Evolutionary conservation across 306 rosid species (phyloP).

Genomic region (Purshia tridentata): DNA sequence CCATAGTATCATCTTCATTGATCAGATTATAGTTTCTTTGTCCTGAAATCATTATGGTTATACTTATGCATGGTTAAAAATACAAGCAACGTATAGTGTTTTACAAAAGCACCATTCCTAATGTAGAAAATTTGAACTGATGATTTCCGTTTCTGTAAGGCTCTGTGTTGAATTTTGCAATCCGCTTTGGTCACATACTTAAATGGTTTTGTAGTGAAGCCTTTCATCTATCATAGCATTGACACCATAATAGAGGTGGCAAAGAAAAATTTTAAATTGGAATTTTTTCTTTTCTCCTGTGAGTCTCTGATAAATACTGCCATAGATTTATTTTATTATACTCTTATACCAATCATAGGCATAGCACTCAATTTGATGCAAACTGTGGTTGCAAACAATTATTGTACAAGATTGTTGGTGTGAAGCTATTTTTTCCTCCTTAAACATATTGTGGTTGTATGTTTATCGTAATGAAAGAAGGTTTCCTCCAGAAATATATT

Average conservation of each 20-base stretch:
- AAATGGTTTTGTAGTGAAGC: background rate
- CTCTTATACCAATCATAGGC: background rate
- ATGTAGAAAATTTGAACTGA: background rate
- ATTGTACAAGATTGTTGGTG: background rate
- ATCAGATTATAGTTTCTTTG: constrained; percentile 1
- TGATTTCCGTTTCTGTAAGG: background rate
- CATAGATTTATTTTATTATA: constrained; percentile 5
- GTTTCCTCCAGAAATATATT: constrained; percentile 11
- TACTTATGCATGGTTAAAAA: background rate
- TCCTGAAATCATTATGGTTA: constrained; percentile 20
- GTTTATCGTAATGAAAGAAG: background rate
- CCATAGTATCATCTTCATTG: constrained; percentile 1
- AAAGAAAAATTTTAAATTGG: background rate
- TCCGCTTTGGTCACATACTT: background rate
- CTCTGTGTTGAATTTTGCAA: background rate
- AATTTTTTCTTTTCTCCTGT: background rate
- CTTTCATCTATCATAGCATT: background rate
- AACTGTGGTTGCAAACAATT: background rate
- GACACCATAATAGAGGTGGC: too few relatives aligned
- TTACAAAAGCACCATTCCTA: background rate
- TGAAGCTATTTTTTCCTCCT: constrained; percentile 2
- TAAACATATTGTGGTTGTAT: background rate
- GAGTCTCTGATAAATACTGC: too few relatives aligned
- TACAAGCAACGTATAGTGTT: background rate
- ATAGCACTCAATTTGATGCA: background rate